Evolutionary conservation across 805 yeast species (phyloP), one percentile per base, ranked within the genome.

Genomic region (Pichia paraexigua): DNA sequence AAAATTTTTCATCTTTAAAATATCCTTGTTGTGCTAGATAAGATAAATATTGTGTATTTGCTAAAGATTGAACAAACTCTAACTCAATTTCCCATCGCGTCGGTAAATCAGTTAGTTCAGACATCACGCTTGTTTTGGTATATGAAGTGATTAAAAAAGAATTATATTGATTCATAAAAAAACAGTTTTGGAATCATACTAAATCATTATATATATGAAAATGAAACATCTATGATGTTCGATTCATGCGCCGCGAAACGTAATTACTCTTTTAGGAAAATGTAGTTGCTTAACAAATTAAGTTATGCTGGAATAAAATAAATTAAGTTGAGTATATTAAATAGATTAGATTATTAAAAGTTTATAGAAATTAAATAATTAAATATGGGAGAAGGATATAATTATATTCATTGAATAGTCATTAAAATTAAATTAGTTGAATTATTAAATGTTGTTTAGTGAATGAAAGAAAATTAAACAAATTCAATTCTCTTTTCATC

Each of bases 41-140:
- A 57, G 88, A 83, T 51, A 92, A 75, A 63, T 91, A 92, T 65
- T 85, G 96, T 44, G 92, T 82, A 66, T 92, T 94, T 2, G 96
- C 88, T 35, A 92, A 73, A 17, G 96, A 84, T 68, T 92, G 98
- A 3, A 92, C 95, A 68, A 92, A 92, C 56, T 86, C 97, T n/a
- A 87, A 73, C 59, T 87, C 96, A 22, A 87, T 80, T 61, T 87
- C 96, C 88, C 92, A 88, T 52, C 95, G 67, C 6, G 86, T 77
- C n/a, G 92, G 90, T n/a, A 79, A 71, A 40, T 67, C 71, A 41
- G 30, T 18, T 30, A 17, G 4, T 21, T 41, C 43, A 20, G 37
- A 32, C 28, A 7, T 20, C 4, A 24, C 5, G 7, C 15, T 20
- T 17, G 6, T 9, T 28, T 12, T 2, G n/a, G 4, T 32, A 13